Base-by-base conservation (phyloP, 2,329 filamentous ascomycete genomes). In the Blastomyces gilchristii region DNA sequence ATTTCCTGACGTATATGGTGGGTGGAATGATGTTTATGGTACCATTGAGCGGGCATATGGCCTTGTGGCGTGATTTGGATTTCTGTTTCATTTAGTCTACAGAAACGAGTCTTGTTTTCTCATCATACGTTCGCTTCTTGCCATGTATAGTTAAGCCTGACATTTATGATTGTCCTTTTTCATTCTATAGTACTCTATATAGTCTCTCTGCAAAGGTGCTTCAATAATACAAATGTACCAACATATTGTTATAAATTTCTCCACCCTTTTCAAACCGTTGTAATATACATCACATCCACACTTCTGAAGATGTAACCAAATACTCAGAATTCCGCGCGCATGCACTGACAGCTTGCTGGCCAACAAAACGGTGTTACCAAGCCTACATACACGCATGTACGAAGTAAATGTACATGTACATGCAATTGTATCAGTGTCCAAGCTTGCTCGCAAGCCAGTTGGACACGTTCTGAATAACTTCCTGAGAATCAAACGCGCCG, bases 361-460 rank as follows among this genome's bases (percentile, higher is more conserved):
- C 52, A 50, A 41, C 58, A 58, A 28, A 37, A 45, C 41, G 22
- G 56, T 18, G 31, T 16, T 7, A 22, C 52, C 9, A 1, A 45
- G n/a, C 37, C 6, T 47, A 45, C 56, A 58, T 58, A 31, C 34
- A 57, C n/a, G 18, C 31, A 25, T 41, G 37, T 37, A 57, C 47
- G 25, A 16, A 34, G 34, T 37, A 37, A 8, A 37, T 9, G 3
- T 9, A 49, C 6, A 49, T 49, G 43, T 47, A 47, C n/a, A 47
- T 47, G n/a, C 43, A 5, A 54, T 34, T 22, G 47, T 39, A 22
- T 65, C 58, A 64, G 45, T 63, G 63, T 34, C 67, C 67, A 62
- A 71, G 63, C 61, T 69, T 68, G 43, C n/a, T 57, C 25, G 69
- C 67, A 2, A 71, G 65, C 69, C 69, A 71, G 52, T 34, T 61